Base-by-base conservation (phyloP, 768 basidiomycete species). In the Crassisporium funariophilum region DNA sequence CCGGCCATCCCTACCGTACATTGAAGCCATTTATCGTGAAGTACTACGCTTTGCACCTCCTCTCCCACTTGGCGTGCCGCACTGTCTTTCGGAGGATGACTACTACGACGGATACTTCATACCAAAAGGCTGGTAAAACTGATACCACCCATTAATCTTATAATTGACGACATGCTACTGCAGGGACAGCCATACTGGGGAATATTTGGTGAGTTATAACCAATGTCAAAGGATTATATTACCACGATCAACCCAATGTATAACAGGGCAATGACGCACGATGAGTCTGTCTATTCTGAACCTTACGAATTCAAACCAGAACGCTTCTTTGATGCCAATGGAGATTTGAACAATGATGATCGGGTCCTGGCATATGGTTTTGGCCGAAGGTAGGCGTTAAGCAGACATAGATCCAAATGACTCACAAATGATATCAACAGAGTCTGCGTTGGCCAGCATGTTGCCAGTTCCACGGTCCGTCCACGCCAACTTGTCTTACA, bases 91-190 rank as follows among this genome's bases (percentile, higher is more conserved):
- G 16, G 55, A 62, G 35, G 63, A 67, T 42, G 61, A 66, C 41
- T 35, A 46, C n/a, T 64, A 60, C 49, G 52, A 57, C 17, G 63
- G 61, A 4, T 61, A 63, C 46, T 53, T 57, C 37, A 60, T 66
- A 4, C 63, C 61, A 1, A 51, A 56, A 43, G 57, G 54, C 33
- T 3, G 15, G 38, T 35, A 46, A 4, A 41, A 41, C 0, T 44
- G 42, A 34, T n/a, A n/a, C n/a, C n/a, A n/a, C n/a, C n/a, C 50
- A 47, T 41, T 39, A 31, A 3, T 11, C n/a, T n/a, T 31, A 31
- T 31, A 3, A 3, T 11, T 11, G 29, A 11, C n/a, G n/a, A 31
- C 29, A 5, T 11, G 3, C 29, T 5, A 31, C 5, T 31, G n/a
- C n/a, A 31, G 29, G 29, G n/a, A n/a, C 29, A 10, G n/a, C 29